Evolutionary conservation across 1,139 yeast genomes (phyloP).

Genomic region (Komagataea norvegica): DNA sequence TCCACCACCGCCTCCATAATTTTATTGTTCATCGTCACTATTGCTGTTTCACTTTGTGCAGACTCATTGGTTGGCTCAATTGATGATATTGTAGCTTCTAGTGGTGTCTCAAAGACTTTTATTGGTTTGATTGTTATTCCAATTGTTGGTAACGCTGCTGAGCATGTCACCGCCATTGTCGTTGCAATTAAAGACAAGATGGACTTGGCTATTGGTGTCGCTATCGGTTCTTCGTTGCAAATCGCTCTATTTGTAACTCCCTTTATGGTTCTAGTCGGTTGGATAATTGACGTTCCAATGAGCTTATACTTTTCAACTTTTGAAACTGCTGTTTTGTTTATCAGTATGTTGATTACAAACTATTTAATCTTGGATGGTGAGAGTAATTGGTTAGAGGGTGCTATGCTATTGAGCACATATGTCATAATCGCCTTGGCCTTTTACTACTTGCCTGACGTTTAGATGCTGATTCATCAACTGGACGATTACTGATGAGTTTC

Average conservation of each 20-base stretch:
- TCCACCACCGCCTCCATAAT: conserved; percentile 39
- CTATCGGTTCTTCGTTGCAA: conserved; percentile 95
- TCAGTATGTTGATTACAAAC: conserved; percentile 82
- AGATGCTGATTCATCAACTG: neutral
- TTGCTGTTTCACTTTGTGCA: conserved; percentile 87
- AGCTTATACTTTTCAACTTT: conserved; percentile 85
- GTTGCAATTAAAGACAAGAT: conserved; percentile 95
- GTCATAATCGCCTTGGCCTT: conserved; percentile 84
- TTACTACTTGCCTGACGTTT: conserved; percentile 47
- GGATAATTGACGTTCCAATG: conserved; percentile 91
- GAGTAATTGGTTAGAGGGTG: conserved; percentile 96
- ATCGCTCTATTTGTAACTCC: conserved; percentile 95
- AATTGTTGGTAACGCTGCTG: conserved; percentile 97
- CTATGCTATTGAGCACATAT: conserved; percentile 83
- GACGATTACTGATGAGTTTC: too few species aligned
- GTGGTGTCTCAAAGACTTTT: conserved; percentile 90
- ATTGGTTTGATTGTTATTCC: conserved; percentile 92
- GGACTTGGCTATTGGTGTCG: conserved; percentile 97
- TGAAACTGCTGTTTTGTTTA: conserved; percentile 87
- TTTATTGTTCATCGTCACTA: conserved; percentile 58
- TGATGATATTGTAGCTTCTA: conserved; percentile 75
- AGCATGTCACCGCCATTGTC: conserved; percentile 92
- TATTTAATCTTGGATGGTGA: conserved; percentile 90
- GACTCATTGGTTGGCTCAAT: conserved; percentile 91
- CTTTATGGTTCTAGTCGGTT: conserved; percentile 86